phyloP scores from a whole-genome alignment of 2,329 filamentous ascomycete species.

The Ceratocystis eucalypticola region DNA sequence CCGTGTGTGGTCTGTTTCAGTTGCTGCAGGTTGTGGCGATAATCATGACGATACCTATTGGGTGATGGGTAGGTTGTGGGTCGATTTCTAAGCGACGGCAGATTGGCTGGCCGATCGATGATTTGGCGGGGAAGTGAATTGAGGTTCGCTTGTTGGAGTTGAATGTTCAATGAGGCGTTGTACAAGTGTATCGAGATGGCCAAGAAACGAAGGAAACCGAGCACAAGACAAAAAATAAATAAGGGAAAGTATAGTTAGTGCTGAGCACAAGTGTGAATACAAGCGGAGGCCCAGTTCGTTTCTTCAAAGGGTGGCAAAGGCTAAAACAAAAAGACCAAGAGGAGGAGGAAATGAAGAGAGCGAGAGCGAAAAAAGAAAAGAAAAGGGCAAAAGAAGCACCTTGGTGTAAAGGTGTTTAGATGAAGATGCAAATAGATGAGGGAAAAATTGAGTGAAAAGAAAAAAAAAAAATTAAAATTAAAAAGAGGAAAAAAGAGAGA shows the following conservation, averaged over 20 bases:
- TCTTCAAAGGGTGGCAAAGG: not conserved
- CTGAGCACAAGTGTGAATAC: not conserved
- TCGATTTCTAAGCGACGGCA: not conserved
- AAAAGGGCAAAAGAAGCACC: not conserved
- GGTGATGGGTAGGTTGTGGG: not conserved
- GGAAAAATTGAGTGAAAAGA: not conserved
- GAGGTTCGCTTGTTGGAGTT: not conserved
- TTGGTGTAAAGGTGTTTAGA: not conserved
- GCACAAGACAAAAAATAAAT: not conserved
- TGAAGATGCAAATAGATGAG: not conserved
- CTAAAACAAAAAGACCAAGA: not conserved
- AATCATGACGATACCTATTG: not conserved
- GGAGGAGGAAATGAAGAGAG: no score
- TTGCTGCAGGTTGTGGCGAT: conserved; percentile 1
- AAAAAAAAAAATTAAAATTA: not conserved
- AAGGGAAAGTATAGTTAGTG: not conserved
- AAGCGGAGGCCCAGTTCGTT: no score
- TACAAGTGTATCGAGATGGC: not conserved
- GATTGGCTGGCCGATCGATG: not conserved
- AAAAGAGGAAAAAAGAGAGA: not conserved
- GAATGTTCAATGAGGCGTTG: not conserved
- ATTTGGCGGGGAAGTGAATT: not conserved
- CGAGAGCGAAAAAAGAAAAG: not conserved
- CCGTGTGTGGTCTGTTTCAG: conserved; percentile 1
- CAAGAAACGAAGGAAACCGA: not conserved